Evolutionary conservation across 2,329 filamentous ascomycete species (phyloP), one percentile per base, ranked within the genome.

Genomic region (Fusarium pseudonygamai): DNA sequence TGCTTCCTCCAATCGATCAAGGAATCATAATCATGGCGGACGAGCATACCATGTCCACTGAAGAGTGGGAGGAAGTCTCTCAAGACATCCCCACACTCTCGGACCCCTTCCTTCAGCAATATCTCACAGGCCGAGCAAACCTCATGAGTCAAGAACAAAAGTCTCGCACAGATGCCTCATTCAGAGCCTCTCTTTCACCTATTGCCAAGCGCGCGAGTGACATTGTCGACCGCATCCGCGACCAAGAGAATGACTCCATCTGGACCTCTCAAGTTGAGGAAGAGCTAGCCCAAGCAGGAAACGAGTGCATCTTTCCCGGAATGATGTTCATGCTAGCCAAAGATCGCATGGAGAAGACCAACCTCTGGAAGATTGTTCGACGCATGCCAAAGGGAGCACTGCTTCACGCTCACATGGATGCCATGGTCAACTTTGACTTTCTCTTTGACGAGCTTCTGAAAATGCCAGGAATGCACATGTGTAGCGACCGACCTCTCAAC

Each of bases 241-340:
- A 90, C 58, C 89, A 93, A 77, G 96, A 98, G 83, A 89, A 91
- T 77, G 85, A 87, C 59, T 91, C 90, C 6, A 85, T 96, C 67
- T 97, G 95, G 95, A 94, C 91, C 15, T 86, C 89, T 37, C 88
- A 90, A 50, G 89, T 93, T 56, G 93, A 96, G 77, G 91, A 95
- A 78, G 87, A 87, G 49, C 84, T 94, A 7, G 91, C 92, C 7
- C 87, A 89, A 72, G 84, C 89, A 63, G 84, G 83, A n/a, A 81
- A 90, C 75, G 87, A 90, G 69, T 89, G 90, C 74, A 85, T 96
- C 57, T 94, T 93, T 79, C 94, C 94, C 1, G 95, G 95, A 16
- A 97, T 97, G 92, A 96, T 97, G 93, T 98, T 97, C 83, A 91
- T 89, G 40, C 87, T 96, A 40, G 94, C 94, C 75, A 96, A 95